Evolutionary conservation across 495 filamentous ascomycete genomes (phyloP), one percentile per base, ranked within the genome.

Genomic region (Tuber magnatum): DNA sequence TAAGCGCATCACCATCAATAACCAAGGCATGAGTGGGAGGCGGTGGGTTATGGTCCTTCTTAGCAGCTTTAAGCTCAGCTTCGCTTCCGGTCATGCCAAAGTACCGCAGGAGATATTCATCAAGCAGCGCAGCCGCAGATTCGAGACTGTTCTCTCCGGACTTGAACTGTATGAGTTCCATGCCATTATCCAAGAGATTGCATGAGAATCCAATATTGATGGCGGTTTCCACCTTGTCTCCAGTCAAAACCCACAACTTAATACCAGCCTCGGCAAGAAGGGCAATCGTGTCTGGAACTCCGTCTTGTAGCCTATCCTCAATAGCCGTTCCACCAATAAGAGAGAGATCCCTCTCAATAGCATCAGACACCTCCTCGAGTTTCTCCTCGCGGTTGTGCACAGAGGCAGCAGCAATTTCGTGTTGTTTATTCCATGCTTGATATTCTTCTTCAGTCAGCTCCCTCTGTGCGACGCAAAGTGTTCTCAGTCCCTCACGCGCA

Each of bases 191-290:
- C 68, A 99, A 88, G 48, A 99, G 88, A 76, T 99, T 99, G 87
- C 96, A 98, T 20, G 96, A 98, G 84, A 98, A 99, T 35, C 96
- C 96, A 83, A 99, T 99, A 84, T 99, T 99, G 88, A 99, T 98
- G 65, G 96, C 96, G 70, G 96, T 99, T 84, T 98, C 96, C 70
- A 98, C 94, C 85, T 97, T 99, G 86, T 99, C 96, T 73, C 96
- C 96, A 44, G 96, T 99, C 69, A 99, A 86, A 74, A 99, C 96
- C 96, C 96, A 99, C n/a, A 99, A 89, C 83, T 99, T 99, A 84
- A 99, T 97, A 76, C 96, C 96, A 71, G 96, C 96, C 75, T 93
- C 90, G 56, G 91, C 94, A 73, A 99, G 90, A 70, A 99, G 85
- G 73, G 92, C 92, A 78, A 99, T 99, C 3, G 96, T 94, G 80